Evolutionary conservation across 371 early-diverging fungal genomes (phyloP), one percentile per base, ranked within the genome.

Genomic region (Capillidium heterosporum): DNA sequence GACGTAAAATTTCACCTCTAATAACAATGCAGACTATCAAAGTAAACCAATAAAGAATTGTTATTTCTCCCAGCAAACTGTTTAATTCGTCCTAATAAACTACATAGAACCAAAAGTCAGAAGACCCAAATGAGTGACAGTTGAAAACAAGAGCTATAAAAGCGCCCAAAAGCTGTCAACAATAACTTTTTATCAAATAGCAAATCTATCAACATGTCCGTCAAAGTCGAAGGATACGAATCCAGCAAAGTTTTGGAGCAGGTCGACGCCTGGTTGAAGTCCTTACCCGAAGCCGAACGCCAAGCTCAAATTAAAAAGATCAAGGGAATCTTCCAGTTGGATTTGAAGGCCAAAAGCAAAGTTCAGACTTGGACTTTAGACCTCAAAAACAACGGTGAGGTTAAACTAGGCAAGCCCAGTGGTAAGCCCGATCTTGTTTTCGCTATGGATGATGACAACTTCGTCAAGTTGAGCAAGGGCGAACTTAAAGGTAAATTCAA

Each of bases 261-360:
- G 31, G 31, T 50, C 29, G 29, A 50, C 17, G 26, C 51, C 19
- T 50, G 51, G 51, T 27, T 50, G 31, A 31, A 50, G 7, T 26
- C 27, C 29, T 27, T 50, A 31, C 32, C 51, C 10, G 26, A 24
- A 19, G 51, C 23, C 10, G 27, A 50, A 24, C 51, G 51, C 29
- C 11, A 29, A 15, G 31, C 21, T 27, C 27, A 50, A 32, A 29
- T 50, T 13, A 27, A 8, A 8, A 21, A 50, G 31, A 50, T 50
- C 15, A 50, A 50, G 19, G 51, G 51, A 17, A 17, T 50, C 17
- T 50, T 50, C 51, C 51, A 50, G 31, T 15, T 50, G 15, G 51
- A 50, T 50, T 10, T 50, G 8, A 50, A 50, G 19, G 13, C 21
- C n/a, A 31, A 29, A 26, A 19, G 19, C 11, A 50, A 50, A 24